Percentiles rank a stretch among this genome's conserved stretches.
Conservation (phyloP, 2,329 filamentous ascomycete species). For the Paracoccidioides brasiliensis region DNA sequence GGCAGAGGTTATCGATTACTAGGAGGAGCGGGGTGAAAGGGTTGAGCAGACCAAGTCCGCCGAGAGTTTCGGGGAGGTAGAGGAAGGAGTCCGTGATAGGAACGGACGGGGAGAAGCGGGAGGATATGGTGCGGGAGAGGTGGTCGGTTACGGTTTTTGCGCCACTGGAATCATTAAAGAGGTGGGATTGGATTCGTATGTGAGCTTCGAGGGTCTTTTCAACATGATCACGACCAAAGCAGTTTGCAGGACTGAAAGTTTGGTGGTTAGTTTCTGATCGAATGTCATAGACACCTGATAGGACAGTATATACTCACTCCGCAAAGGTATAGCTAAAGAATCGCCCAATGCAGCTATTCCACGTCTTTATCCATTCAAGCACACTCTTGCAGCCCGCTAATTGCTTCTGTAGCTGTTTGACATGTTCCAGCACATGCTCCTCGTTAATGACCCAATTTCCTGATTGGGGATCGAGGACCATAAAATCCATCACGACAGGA, state of each 20-base stretch:
- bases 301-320: constrained; percentile 13
- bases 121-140: constrained; percentile 36
- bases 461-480: constrained; percentile 22
- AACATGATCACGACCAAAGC: constrained; percentile 37
- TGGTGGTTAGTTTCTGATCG: not conserved
- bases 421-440: constrained; percentile 26
- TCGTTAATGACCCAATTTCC: constrained; percentile 30
- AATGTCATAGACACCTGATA: not conserved
- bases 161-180: constrained; percentile 29
- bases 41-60: constrained; percentile 36
- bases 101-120: constrained; percentile 35
- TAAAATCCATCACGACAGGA: constrained; percentile 42
- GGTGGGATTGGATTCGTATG: constrained; percentile 31
- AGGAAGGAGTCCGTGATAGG: constrained; percentile 35
- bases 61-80: constrained; percentile 34
- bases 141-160: constrained; percentile 32
- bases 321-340: constrained; percentile 43
- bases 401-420: constrained; percentile 29
- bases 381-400: constrained; percentile 34
- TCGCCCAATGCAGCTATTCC: constrained; percentile 40
- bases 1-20: constrained; percentile 19
- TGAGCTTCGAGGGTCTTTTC: constrained; percentile 37
- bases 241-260: constrained; percentile 28
- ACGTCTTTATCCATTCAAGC: constrained; percentile 42
- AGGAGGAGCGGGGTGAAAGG: constrained; percentile 34